These are phyloP conservation scores for Epichloe sibirici DNA, from an alignment of 2,329 filamentous ascomycete genomes.

Conservation along the genomic window DNA sequence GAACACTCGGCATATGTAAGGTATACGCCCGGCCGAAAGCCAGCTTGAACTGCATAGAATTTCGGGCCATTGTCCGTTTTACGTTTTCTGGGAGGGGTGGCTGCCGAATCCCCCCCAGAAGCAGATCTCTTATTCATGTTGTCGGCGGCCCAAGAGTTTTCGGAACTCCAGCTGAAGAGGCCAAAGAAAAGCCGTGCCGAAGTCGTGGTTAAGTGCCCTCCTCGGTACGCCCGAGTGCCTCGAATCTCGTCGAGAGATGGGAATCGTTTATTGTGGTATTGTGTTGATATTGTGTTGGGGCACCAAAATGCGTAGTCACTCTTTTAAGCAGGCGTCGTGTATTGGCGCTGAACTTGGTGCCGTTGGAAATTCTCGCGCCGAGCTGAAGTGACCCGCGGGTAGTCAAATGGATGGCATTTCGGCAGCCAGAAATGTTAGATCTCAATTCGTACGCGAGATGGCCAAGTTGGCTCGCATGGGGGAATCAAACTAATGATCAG, in stretches of 20 bases:
- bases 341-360: constrained; percentile 8
- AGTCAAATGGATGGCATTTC: constrained; percentile 19
- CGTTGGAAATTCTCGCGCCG: constrained; percentile 13
- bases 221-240: not conserved
- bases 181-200: constrained; percentile 9
- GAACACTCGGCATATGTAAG: constrained; percentile 48
- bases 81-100: constrained; percentile 29
- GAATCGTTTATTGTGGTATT: not conserved
- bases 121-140: constrained; percentile 22
- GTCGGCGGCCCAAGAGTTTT: not conserved
- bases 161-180: constrained; percentile 8
- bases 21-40: constrained; percentile 49
- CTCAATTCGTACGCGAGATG: not conserved
- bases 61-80: constrained; percentile 39
- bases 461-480: not conserved
- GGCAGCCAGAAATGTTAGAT: not conserved
- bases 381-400: constrained; percentile 12
- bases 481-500: not conserved
- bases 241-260: not conserved
- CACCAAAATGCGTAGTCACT: not conserved
- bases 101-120: constrained; percentile 8
- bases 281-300: not conserved
- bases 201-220: not conserved
- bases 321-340: not conserved
- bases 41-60: constrained; percentile 50